phyloP scores from a whole-genome alignment of 1,284 basidiomycete genomes.

The Thecaphora frezii region DNA sequence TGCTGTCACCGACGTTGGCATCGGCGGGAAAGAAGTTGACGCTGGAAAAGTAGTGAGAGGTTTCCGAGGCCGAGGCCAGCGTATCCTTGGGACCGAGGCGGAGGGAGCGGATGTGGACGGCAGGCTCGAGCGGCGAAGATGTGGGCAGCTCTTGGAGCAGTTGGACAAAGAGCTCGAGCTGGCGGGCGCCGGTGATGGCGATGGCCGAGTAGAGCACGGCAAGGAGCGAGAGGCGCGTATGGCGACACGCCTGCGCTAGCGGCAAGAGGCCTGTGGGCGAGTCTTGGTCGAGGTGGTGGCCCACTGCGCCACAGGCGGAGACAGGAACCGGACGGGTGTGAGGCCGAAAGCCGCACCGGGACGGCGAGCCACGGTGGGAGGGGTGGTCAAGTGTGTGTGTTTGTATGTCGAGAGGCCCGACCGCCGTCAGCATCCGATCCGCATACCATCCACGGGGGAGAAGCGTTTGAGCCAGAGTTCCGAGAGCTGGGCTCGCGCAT shows the following conservation, averaged over 20 bases:
- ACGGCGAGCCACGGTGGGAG: too few species aligned
- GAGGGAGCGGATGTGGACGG: background rate
- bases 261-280: background rate
- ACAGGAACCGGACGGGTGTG: too few species aligned
- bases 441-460: too few species aligned
- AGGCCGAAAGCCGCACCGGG: too few species aligned
- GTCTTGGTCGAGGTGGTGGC: background rate
- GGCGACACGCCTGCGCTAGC: too few species aligned
- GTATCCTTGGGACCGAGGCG: background rate
- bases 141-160: background rate
- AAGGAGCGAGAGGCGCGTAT: too few species aligned
- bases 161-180: background rate
- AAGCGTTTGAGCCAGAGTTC: too few species aligned
- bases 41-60: background rate
- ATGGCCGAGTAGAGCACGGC: background rate
- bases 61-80: background rate
- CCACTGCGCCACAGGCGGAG: too few species aligned
- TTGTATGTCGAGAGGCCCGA: too few species aligned
- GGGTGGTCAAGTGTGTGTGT: too few species aligned
- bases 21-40: background rate
- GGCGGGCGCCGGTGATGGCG: background rate
- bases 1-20: background rate
- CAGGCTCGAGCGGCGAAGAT: background rate
- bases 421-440: too few species aligned
- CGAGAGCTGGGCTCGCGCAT: too few species aligned